Percentiles rank a stretch among this genome's conserved stretches.
These are phyloP conservation scores for Aspergillus sp. DNA, from an alignment of 2,329 filamentous ascomycete species.

Conservation along the genomic window DNA sequence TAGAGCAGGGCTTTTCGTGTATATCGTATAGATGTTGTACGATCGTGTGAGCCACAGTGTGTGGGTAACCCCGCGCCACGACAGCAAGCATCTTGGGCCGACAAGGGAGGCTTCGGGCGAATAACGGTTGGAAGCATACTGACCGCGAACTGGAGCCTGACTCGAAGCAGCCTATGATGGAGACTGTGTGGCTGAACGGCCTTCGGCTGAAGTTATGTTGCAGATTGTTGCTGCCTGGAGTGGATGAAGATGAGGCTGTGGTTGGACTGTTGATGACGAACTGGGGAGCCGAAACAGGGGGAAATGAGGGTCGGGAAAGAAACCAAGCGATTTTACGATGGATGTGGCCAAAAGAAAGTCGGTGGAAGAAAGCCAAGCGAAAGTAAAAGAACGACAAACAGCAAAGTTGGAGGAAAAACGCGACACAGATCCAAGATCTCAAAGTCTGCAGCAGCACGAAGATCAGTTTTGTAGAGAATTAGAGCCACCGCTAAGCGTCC, in stretches of 20 bases:
- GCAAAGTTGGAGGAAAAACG: background rate
- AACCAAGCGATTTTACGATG: background rate
- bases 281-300: background rate
- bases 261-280: background rate
- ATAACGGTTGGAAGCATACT: background rate
- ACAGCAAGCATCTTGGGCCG: background rate
- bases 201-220: background rate
- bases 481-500: conserved; percentile 7
- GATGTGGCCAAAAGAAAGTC: background rate
- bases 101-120: background rate
- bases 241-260: background rate
- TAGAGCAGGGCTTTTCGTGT: background rate
- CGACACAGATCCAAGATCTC: background rate
- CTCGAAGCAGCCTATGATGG: background rate
- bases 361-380: background rate
- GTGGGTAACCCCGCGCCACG: background rate
- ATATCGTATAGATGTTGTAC: background rate
- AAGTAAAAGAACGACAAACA: background rate
- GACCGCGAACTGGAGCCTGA: background rate
- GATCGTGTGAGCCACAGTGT: background rate
- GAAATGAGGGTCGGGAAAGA: background rate
- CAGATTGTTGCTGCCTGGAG: conserved; percentile 4
- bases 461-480: background rate
- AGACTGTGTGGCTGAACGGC: conserved; percentile 1
- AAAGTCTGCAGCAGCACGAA: background rate